Conservation (phyloP, 1,284 basidiomycete species). For the Apiotrichum laibachii region DNA sequence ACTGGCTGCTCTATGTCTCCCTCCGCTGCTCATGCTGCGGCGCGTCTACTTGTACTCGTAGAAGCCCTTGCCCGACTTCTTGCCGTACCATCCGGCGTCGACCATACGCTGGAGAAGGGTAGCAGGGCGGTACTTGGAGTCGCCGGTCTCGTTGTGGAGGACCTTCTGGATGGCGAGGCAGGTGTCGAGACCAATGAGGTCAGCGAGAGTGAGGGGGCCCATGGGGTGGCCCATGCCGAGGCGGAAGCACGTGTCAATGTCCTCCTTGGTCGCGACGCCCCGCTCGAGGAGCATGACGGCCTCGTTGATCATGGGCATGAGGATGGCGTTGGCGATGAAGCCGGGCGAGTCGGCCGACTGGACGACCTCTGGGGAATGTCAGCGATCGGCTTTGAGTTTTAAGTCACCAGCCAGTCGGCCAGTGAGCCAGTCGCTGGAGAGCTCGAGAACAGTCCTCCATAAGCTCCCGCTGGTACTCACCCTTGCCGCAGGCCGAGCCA, state of each 20-base stretch:
- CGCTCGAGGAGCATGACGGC: constrained; percentile 90
- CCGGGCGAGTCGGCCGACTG: constrained; percentile 86
- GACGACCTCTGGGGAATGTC: constrained; percentile 65
- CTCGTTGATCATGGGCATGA: constrained; percentile 58
- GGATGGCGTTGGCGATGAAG: constrained; percentile 54
- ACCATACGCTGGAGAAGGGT: constrained; percentile 91
- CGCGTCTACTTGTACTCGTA: constrained; percentile 59
- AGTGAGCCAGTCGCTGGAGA: too few species aligned
- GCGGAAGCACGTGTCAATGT: constrained; percentile 90
- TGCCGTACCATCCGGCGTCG: constrained; percentile 91
- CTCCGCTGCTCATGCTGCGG: too few species aligned
- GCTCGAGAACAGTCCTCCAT: too few species aligned
- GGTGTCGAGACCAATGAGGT: constrained; percentile 88
- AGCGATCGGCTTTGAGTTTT: not conserved
- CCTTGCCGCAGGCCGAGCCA: constrained; percentile 85
- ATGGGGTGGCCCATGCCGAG: constrained; percentile 96
- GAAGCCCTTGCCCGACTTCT: constrained; percentile 70
- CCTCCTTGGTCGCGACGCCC: constrained; percentile 85
- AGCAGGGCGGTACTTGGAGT: constrained; percentile 95
- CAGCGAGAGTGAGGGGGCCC: constrained; percentile 83
- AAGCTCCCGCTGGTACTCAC: constrained; percentile 53
- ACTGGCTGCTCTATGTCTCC: too few species aligned
- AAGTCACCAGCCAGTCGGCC: too few species aligned
- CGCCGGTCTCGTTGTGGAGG: constrained; percentile 79
- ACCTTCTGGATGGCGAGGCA: constrained; percentile 88